Conservation (phyloP, 2,329 filamentous ascomycete species). For the Sporothrix schenckii region DNA sequence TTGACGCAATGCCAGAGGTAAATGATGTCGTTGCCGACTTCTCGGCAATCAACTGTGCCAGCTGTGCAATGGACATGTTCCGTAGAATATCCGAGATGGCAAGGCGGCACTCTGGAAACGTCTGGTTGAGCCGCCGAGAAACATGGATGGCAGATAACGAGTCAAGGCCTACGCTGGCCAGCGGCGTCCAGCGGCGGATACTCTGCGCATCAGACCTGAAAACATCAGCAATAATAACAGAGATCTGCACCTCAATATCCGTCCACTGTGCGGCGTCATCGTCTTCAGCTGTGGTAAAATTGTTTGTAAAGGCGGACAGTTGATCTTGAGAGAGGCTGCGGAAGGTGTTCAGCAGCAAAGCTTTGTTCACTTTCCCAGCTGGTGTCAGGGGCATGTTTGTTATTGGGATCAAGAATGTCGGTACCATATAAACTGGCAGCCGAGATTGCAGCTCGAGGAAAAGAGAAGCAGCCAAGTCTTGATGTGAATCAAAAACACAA, state of each 20-base stretch:
- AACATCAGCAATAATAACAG: conserved; percentile 55
- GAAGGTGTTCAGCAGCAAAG: conserved; percentile 55
- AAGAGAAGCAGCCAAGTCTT: conserved; percentile 48
- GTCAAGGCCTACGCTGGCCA: conserved; percentile 78
- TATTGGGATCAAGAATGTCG: conserved; percentile 71
- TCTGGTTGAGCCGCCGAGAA: conserved; percentile 57
- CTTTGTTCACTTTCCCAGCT: conserved; percentile 74
- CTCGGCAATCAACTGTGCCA: conserved; percentile 49
- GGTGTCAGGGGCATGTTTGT: conserved; percentile 69
- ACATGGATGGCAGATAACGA: conserved; percentile 79
- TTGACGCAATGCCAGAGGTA: background rate
- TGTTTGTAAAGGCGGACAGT: conserved; percentile 23
- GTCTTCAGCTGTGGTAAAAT: background rate
- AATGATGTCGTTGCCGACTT: background rate
- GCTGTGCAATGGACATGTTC: conserved; percentile 65
- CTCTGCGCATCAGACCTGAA: conserved; percentile 50
- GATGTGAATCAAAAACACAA: conserved; percentile 40
- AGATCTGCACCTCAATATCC: conserved; percentile 59
- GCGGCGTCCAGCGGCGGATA: conserved; percentile 68
- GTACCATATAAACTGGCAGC: conserved; percentile 78
- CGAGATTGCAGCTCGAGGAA: conserved; percentile 57
- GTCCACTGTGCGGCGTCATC: conserved; percentile 15
- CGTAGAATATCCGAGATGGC: conserved; percentile 72
- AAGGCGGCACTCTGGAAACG: conserved; percentile 50
- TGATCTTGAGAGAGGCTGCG: conserved; percentile 48